A percentile compares a stretch with the other conserved stretches of the same genome.
phyloP scores from a whole-genome alignment of 345 rosid species.

The Viola odorata region DNA sequence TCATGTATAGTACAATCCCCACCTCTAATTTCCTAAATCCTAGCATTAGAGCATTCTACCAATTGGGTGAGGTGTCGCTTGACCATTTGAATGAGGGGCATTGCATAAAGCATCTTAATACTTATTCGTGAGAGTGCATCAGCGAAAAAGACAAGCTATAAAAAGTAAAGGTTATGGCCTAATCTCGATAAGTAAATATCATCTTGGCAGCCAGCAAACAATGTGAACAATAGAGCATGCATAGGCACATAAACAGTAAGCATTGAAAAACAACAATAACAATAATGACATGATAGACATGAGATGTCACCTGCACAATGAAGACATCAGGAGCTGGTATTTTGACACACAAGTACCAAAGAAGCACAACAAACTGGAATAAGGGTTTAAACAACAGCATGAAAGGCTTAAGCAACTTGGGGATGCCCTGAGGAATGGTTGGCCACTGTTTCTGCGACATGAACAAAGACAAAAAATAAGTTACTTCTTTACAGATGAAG shows the following conservation, averaged over 20 bases:
- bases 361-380: slow-evolving; percentile 69
- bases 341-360: slow-evolving; percentile 81
- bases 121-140: not conserved
- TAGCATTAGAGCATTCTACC: too few species aligned
- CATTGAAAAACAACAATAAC: not conserved
- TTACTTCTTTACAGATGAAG: not conserved
- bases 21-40: too few species aligned
- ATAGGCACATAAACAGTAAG: too few species aligned
- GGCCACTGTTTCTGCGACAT: slow-evolving; percentile 57
- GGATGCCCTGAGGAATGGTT: slow-evolving; percentile 36
- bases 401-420: slow-evolving; percentile 55
- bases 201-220: not conserved
- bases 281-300: too few species aligned
- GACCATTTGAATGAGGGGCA: too few species aligned
- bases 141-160: not conserved
- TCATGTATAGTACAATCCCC: not conserved
- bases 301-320: slow-evolving; percentile 59
- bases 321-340: slow-evolving; percentile 72
- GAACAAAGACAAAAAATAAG: not conserved
- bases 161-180: not conserved
- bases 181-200: not conserved
- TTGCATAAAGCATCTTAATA: too few species aligned
- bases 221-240: not conserved
- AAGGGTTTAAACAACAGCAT: slow-evolving; percentile 74
- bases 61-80: too few species aligned